Percentiles rank a stretch among this genome's conserved stretches.
Conservation (phyloP, 805 yeast genomes). For the Metschnikowia reukaufii region DNA sequence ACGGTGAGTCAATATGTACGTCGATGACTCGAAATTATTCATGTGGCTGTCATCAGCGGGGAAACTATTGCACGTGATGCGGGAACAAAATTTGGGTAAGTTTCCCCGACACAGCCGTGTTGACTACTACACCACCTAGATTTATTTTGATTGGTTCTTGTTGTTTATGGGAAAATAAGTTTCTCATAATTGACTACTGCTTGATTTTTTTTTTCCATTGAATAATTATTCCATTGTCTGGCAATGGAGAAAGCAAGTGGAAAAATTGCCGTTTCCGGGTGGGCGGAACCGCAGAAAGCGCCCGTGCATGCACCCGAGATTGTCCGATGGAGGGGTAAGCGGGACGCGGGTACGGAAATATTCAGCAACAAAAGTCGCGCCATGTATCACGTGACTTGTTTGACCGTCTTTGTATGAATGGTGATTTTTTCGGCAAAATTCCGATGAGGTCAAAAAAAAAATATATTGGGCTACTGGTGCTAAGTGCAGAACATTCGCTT, state of each 20-base stretch:
- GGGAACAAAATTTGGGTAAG: not conserved
- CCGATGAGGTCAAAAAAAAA: too few species aligned
- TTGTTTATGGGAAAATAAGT: too few species aligned
- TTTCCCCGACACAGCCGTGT: too few species aligned
- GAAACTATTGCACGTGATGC: conserved; percentile 10
- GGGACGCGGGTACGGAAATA: conserved; percentile 2
- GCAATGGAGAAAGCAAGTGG: not conserved
- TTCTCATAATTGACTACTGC: too few species aligned
- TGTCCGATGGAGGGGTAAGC: conserved; percentile 7
- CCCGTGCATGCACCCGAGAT: conserved; percentile 9
- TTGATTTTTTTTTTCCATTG: too few species aligned
- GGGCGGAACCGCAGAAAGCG: conserved; percentile 5
- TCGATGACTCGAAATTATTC: conserved; percentile 11
- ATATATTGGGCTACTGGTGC: not conserved
- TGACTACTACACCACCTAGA: not conserved
- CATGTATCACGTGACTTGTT: not conserved
- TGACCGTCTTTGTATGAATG: not conserved
- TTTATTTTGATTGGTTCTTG: too few species aligned
- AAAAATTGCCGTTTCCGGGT: conserved; percentile 1
- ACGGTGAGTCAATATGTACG: conserved; percentile 16
- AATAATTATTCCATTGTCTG: too few species aligned
- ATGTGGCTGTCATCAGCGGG: conserved; percentile 10
- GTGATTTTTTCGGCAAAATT: too few species aligned
- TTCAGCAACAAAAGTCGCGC: not conserved
- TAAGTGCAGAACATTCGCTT: not conserved